Base-by-base conservation (phyloP, 352 stramenopile genomes). In the Phytophthora multivora region DNA sequence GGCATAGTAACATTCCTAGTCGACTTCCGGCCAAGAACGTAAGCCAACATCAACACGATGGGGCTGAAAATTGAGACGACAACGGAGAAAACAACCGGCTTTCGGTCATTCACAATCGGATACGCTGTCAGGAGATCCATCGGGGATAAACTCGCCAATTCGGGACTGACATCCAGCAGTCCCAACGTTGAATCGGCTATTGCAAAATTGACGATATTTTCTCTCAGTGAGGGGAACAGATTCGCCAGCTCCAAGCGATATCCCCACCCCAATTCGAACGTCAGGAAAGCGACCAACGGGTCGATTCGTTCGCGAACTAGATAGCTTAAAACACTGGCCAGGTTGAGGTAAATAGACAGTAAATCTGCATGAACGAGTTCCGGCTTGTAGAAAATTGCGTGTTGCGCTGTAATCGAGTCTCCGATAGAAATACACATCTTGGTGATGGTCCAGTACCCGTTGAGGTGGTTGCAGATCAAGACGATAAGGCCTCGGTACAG, bases 331-430 rank as follows among this genome's bases (percentile, higher is more conserved):
- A 65, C 18, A 3, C 33, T 49, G 15, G 61, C 47, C 19, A 62
- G 23, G 15, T 59, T 39, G 16, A 69, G 47, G 47, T 69, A 72
- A n/a, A 68, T 21, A 11, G 57, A 57, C 5, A 72, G 41, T 6
- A 79, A 30, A 26, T 79, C 66, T 9, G 66, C 70, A 18, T 65
- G 66, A 19, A 78, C 65, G 4, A 75, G 54, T 15, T 61, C 53
- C 4, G 28, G 28, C 9, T 33, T 33, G 28, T 33, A 33, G 28
- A 13, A 33, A 33, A 33, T 33, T 0, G 28, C 28, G 9, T 33
- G 28, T 33, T 33, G 28, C 9, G 28, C 28, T 8, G 28, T 33
- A 33, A 33, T 33, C 28, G 28, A 33, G 9, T 33, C 28, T 33
- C 28, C 28, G 28, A 33, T 33, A 9, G 28, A 33, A 33, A 33